A percentile compares a stretch with the other conserved stretches of the same genome.
These are phyloP conservation scores for Aeschynomene evenia DNA, from an alignment of 306 rosid genomes.

Conservation along the genomic window DNA sequence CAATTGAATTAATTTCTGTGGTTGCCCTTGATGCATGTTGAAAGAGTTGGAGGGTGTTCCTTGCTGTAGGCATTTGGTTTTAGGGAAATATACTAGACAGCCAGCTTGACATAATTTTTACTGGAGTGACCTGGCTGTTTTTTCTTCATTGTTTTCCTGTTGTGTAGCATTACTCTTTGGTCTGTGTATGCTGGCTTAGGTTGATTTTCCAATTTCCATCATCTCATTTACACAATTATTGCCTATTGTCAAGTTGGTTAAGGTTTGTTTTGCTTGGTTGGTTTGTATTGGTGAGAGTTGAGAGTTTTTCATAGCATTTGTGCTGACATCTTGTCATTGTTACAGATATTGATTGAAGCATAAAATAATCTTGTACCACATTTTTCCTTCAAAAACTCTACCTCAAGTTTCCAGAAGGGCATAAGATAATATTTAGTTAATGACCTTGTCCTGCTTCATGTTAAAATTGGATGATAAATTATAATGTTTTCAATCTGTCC, in stretches of 20 bases:
- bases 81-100: not conserved
- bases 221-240: not conserved
- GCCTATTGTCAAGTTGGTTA: not conserved
- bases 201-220: not conserved
- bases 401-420: not conserved
- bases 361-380: not conserved
- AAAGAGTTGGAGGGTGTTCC: not conserved
- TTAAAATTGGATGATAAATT: slow-evolving; percentile 3
- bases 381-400: not conserved
- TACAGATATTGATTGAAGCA: not conserved
- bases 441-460: slow-evolving; percentile 11
- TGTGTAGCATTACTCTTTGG: not conserved
- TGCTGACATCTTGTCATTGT: not conserved
- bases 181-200: not conserved
- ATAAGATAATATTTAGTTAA: not conserved
- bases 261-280: slow-evolving; percentile 10
- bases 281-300: not conserved
- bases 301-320: slow-evolving; percentile 1
- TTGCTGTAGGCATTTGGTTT: not conserved
- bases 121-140: not conserved
- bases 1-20: not conserved
- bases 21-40: not conserved
- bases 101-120: not conserved
- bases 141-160: not conserved
- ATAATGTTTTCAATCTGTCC: not conserved